phyloP scores from a whole-genome alignment of 768 basidiomycete genomes.

The Coprinopsis strossmayeri region DNA sequence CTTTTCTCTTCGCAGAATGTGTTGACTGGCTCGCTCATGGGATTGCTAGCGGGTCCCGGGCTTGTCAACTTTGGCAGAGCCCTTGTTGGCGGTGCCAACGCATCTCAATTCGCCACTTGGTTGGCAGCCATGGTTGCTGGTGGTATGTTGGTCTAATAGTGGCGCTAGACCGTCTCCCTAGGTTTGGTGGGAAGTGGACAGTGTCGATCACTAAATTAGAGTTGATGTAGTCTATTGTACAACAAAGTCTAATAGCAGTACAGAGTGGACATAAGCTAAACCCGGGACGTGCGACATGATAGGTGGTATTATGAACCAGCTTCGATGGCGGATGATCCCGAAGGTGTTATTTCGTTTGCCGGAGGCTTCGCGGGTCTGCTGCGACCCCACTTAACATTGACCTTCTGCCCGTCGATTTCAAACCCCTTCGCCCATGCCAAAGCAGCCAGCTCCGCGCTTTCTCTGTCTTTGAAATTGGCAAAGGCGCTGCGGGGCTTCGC shows the following conservation, averaged over 20 bases:
- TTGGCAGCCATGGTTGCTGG: conserved; percentile 31
- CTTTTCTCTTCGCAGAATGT: neutral
- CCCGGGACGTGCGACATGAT: neutral
- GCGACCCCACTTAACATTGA: conserved; percentile 85
- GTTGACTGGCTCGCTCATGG: neutral
- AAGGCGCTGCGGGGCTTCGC: conserved; percentile 90
- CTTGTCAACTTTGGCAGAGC: conserved; percentile 54
- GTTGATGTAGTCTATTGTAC: conserved; percentile 4
- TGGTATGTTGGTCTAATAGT: conserved; percentile 27
- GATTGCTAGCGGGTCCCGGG: conserved; percentile 51
- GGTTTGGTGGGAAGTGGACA: no score
- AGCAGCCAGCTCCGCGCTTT: conserved; percentile 82
- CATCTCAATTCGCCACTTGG: conserved; percentile 34
- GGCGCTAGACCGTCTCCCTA: no score
- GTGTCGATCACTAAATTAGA: neutral
- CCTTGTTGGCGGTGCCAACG: conserved; percentile 23
- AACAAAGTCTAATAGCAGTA: neutral
- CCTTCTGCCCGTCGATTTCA: conserved; percentile 72
- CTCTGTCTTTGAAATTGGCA: conserved; percentile 83
- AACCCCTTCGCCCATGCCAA: conserved; percentile 88
- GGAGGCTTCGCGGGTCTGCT: conserved; percentile 43
- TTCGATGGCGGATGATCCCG: conserved; percentile 12
- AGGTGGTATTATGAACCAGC: conserved; percentile 16
- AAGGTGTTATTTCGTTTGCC: conserved; percentile 6
- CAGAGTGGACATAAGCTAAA: conserved; percentile 5